These are phyloP conservation scores for Plasmodium blacklocki DNA, from an alignment of 169 alveolate genomes.

Conservation along the genomic window DNA sequence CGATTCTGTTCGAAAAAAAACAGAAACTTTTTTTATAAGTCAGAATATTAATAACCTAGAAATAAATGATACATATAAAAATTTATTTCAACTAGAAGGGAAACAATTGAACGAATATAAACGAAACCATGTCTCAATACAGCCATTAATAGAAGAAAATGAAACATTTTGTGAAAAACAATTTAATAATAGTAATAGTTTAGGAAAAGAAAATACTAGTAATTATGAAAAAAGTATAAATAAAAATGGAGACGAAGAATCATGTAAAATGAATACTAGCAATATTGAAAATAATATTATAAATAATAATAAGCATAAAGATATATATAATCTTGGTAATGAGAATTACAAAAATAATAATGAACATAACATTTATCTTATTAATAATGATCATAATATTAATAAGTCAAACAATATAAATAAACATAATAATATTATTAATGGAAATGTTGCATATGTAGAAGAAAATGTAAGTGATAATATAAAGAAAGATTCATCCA, in stretches of 20 bases:
- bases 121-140: slow-evolving; percentile 14
- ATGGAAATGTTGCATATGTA: not conserved
- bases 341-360: not conserved
- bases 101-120: slow-evolving; percentile 4
- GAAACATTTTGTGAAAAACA: not conserved
- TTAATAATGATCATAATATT: not conserved
- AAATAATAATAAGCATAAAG: not conserved
- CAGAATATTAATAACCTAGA: slow-evolving; percentile 2
- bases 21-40: slow-evolving; percentile 22
- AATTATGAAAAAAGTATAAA: not conserved
- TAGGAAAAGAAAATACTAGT: not conserved
- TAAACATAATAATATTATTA: not conserved
- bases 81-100: slow-evolving; percentile 27
- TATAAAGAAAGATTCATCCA: not conserved
- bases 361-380: not conserved
- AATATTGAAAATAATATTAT: slow-evolving; percentile 1
- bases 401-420: not conserved
- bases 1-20: slow-evolving; percentile 11
- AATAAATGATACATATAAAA: slow-evolving; percentile 43
- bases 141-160: not conserved
- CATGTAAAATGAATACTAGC: slow-evolving; percentile 5
- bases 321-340: slow-evolving; percentile 2
- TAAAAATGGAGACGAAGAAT: slow-evolving; percentile 13
- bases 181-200: not conserved
- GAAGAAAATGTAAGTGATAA: not conserved